These are phyloP conservation scores for Corylus heterophylla DNA, from an alignment of 306 rosid genomes.

Conservation along the genomic window DNA sequence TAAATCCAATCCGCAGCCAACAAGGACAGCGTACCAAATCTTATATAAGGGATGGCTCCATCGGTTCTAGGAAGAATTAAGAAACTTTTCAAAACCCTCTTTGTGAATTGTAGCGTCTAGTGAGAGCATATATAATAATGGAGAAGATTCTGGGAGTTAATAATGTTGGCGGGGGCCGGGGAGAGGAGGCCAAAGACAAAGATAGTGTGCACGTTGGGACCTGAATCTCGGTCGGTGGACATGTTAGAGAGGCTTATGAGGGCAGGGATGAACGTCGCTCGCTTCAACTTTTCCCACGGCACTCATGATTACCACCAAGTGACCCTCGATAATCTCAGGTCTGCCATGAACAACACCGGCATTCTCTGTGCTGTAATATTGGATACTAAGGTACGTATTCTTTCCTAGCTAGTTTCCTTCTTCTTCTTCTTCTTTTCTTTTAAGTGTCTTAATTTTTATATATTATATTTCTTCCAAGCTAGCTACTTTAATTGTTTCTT, in stretches of 20 bases:
- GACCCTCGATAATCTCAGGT: slow-evolving; percentile 36
- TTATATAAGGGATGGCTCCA: too few relatives aligned
- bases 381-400: slow-evolving; percentile 1
- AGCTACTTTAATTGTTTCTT: background rate
- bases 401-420: too few relatives aligned
- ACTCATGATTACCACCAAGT: slow-evolving; percentile 42
- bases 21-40: background rate
- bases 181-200: slow-evolving; percentile 20
- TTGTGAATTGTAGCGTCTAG: too few relatives aligned
- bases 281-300: slow-evolving; percentile 48
- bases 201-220: slow-evolving; percentile 32
- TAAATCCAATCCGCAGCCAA: background rate
- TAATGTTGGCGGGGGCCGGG: background rate
- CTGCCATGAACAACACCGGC: slow-evolving; percentile 32
- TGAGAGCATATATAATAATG: background rate
- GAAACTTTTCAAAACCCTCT: too few relatives aligned
- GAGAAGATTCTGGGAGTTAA: slow-evolving; percentile 3
- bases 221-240: slow-evolving; percentile 9
- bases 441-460: background rate
- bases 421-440: background rate
- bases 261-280: slow-evolving; percentile 39
- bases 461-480: background rate
- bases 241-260: slow-evolving; percentile 25
- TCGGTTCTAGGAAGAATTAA: too few relatives aligned
- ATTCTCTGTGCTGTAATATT: slow-evolving; percentile 40